Evolutionary conservation across 331 rosid species (phyloP).

Genomic region (Malus hybrid): DNA sequence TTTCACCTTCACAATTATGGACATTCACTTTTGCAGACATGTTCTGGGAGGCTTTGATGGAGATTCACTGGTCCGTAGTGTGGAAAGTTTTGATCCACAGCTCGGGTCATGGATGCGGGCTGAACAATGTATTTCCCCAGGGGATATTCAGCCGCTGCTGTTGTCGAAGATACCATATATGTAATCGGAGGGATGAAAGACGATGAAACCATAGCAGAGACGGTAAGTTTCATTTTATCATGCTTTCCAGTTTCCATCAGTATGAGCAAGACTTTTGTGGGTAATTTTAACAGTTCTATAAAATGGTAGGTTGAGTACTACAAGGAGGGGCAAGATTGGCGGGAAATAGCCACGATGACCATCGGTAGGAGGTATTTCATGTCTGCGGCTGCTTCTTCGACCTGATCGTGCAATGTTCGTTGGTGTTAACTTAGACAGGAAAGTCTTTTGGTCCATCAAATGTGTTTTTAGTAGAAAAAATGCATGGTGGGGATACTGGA

Average conservation of each 20-base stretch:
- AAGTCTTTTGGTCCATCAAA: background rate
- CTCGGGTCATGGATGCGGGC: slow-evolving; percentile 35
- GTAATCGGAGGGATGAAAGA: slow-evolving; percentile 55
- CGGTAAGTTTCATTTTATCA: slow-evolving; percentile 29
- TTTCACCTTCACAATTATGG: background rate
- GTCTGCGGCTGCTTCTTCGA: slow-evolving; percentile 38
- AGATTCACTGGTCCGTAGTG: slow-evolving; percentile 28
- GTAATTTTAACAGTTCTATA: slow-evolving; percentile 6
- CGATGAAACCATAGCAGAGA: slow-evolving; percentile 29
- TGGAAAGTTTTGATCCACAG: slow-evolving; percentile 53
- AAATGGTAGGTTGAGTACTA: slow-evolving; percentile 59
- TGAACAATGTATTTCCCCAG: slow-evolving; percentile 36
- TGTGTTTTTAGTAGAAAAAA: background rate
- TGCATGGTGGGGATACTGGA: background rate
- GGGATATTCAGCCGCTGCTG: slow-evolving; percentile 54
- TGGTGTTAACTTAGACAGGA: background rate
- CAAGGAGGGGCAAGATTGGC: slow-evolving; percentile 65
- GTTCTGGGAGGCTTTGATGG: slow-evolving; percentile 69
- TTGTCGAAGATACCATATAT: slow-evolving; percentile 45
- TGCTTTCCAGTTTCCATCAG: background rate
- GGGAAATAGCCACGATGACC: slow-evolving; percentile 20
- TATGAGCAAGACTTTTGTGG: background rate
- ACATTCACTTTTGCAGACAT: slow-evolving; percentile 28
- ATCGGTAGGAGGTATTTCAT: slow-evolving; percentile 50
- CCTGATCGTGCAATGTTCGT: background rate